Evolutionary conservation across 2,329 filamentous ascomycete species (phyloP), one percentile per base, ranked within the genome.

Genomic region (Drechslerella coelobrocha): DNA sequence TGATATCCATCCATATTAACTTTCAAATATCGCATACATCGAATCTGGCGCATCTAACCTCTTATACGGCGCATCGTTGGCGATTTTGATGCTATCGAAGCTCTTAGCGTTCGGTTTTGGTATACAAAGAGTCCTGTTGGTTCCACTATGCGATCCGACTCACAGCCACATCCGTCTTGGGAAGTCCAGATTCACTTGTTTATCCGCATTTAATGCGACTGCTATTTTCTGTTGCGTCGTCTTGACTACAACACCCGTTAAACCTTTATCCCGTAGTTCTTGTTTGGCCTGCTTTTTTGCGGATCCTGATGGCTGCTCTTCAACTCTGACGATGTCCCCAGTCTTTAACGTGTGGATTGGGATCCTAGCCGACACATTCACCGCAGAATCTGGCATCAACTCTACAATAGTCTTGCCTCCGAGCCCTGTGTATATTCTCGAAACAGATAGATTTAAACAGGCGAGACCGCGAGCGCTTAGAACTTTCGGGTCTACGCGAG

Each of bases 361-460:
- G 19, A 93, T 80, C 72, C 86, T 85, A 12, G 74, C 73, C 4
- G 73, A 69, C 26, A 72, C 55, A 10, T 72, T 73, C 1, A 88
- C 84, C 0, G 91, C 89, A n/a, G 85, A 80, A 76, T 97, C 93
- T 0, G 80, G 79, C 1, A 81, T 82, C 4, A 99, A 86, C 78
- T 97, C 92, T 2, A 97, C 81, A 1, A 99, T 89, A 0, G 90
- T 91, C 73, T 91, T 90, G n/a, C 94, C 94, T 14, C 92, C 94
- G 37, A 97, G 83, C 0, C 94, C 94, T 0, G 94, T 99, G 27
- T 92, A 88, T 77, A 90, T 89, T 17, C 89, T 88, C 9, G 84
- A 82, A 31, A 96, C 81, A 29, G 85, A 81, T 7, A 97, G 85
- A 78, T 92, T 93, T 14, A 87, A 86, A 75, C 94, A 82, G 29